Percentiles rank a stretch among this genome's conserved stretches.
These are phyloP conservation scores for Curvularia lunata DNA, from an alignment of 2,329 filamentous ascomycete species.

Conservation along the genomic window DNA sequence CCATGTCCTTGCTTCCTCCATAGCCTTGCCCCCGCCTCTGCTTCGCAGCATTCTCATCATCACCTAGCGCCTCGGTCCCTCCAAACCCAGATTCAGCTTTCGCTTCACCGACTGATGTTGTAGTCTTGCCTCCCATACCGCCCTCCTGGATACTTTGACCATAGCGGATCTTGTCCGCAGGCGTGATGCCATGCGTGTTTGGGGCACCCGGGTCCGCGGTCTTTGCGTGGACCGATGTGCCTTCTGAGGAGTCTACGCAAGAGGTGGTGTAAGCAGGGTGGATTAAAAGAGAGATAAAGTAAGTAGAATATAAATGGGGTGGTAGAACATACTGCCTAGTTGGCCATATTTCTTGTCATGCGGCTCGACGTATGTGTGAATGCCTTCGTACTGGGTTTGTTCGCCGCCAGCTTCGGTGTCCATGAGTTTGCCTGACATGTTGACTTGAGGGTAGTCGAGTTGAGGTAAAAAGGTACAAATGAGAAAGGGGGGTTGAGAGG, in stretches of 20 bases:
- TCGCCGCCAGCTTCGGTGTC: constrained; percentile 66
- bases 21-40: constrained; percentile 61
- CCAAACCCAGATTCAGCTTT: constrained; percentile 50
- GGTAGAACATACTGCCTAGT: constrained; percentile 55
- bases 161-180: constrained; percentile 60
- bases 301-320: neutral
- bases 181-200: constrained; percentile 49
- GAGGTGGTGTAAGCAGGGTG: neutral
- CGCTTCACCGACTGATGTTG: constrained; percentile 44
- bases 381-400: constrained; percentile 66
- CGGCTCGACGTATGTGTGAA: constrained; percentile 57
- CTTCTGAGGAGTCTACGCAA: constrained; percentile 8
- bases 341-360: constrained; percentile 64
- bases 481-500: neutral
- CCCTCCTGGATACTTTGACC: constrained; percentile 63
- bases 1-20: constrained; percentile 57
- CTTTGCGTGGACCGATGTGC: constrained; percentile 22
- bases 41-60: constrained; percentile 47
- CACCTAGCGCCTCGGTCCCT: constrained; percentile 50
- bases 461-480: neutral
- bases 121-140: constrained; percentile 62
- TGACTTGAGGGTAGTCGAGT: neutral
- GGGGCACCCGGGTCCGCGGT: constrained; percentile 47
- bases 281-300: neutral
- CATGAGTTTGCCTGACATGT: constrained; percentile 63